A percentile compares a stretch with the other conserved stretches of the same genome.
phyloP scores from a whole-genome alignment of 1,284 basidiomycete species.

The Ustilago trichophora region DNA sequence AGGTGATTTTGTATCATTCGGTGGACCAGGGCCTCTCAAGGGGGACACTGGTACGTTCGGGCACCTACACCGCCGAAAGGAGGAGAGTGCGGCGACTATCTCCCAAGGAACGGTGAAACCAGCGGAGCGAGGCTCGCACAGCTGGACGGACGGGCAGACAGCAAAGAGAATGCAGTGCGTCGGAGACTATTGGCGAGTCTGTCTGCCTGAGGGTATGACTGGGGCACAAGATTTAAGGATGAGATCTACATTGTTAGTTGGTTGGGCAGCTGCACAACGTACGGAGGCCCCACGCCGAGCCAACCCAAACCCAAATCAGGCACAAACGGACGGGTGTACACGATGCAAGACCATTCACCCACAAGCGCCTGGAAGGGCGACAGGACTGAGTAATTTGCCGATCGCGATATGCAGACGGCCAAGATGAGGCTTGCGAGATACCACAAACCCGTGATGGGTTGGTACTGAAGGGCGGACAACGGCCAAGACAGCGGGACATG shows the following conservation, averaged over 20 bases:
- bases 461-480: not conserved
- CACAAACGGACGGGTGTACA: slow-evolving; percentile 15
- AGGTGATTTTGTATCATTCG: slow-evolving; percentile 26
- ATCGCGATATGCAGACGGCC: slow-evolving; percentile 12
- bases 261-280: slow-evolving; percentile 15
- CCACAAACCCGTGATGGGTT: not conserved
- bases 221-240: not conserved
- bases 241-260: slow-evolving; percentile 13
- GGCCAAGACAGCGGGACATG: slow-evolving; percentile 13
- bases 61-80: too few species aligned
- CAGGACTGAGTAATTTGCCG: slow-evolving; percentile 1
- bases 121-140: not conserved
- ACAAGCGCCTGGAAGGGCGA: too few species aligned
- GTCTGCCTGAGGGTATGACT: not conserved
- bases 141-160: not conserved
- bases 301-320: slow-evolving; percentile 1
- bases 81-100: not conserved
- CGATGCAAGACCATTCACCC: not conserved
- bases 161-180: not conserved
- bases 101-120: not conserved
- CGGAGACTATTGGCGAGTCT: not conserved
- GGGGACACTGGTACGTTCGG: too few species aligned
- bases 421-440: not conserved
- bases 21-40: not conserved
- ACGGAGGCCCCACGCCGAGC: slow-evolving; percentile 4